Evolutionary conservation across 2,329 filamentous ascomycete genomes (phyloP).

Genomic region (Phoma sp.): DNA sequence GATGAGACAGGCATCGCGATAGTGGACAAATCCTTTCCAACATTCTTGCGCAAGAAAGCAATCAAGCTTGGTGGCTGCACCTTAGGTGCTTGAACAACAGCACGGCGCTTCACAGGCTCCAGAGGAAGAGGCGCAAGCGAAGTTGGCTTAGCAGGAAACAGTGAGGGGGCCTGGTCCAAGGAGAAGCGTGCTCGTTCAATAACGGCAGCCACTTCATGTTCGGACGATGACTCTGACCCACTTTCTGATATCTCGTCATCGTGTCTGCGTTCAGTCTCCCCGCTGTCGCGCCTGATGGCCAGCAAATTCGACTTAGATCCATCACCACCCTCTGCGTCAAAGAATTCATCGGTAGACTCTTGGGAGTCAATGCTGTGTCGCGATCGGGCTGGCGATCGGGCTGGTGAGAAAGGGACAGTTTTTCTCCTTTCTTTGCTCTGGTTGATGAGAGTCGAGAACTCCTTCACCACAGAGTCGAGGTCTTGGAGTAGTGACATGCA

Average conservation of each 20-base stretch:
- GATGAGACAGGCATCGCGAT: slow-evolving; percentile 98
- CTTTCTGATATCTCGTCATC: slow-evolving; percentile 54
- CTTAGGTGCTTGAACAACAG: slow-evolving; percentile 73
- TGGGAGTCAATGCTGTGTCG: slow-evolving; percentile 80
- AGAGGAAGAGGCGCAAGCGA: slow-evolving; percentile 79
- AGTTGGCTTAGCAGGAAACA: slow-evolving; percentile 80
- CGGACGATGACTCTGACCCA: slow-evolving; percentile 69
- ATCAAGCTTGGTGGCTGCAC: slow-evolving; percentile 88
- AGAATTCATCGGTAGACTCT: slow-evolving; percentile 82
- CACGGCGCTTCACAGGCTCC: slow-evolving; percentile 69
- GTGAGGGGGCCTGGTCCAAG: slow-evolving; percentile 47
- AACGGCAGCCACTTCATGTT: slow-evolving; percentile 57
- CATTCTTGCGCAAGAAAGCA: slow-evolving; percentile 93
- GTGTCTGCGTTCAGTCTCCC: slow-evolving; percentile 53
- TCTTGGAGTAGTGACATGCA: slow-evolving; percentile 84
- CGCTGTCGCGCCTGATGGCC: slow-evolving; percentile 72
- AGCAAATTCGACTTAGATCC: slow-evolving; percentile 66
- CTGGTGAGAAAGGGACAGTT: slow-evolving; percentile 53
- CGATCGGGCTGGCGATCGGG: slow-evolving; percentile 52
- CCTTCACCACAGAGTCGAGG: slow-evolving; percentile 79
- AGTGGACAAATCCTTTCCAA: slow-evolving; percentile 94
- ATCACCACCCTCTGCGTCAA: slow-evolving; percentile 74
- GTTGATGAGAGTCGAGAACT: slow-evolving; percentile 78
- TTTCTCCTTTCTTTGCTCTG: slow-evolving; percentile 79
- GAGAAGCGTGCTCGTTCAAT: slow-evolving; percentile 45